Conservation (phyloP, 1,139 yeast genomes). For the Yamadazyma buinensis region DNA sequence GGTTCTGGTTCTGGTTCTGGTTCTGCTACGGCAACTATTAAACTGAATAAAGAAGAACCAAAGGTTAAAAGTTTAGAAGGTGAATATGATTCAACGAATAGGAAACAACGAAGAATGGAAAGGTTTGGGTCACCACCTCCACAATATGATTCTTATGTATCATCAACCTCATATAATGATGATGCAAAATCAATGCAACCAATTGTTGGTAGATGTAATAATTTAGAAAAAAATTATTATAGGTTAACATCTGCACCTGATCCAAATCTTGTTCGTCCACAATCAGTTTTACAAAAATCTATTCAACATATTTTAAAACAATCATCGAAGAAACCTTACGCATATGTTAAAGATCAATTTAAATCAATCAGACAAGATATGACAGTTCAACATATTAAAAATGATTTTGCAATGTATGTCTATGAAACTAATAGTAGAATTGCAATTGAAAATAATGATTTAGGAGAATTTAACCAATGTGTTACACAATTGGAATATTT, state of each 20-base stretch:
- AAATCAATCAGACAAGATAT: slow-evolving; percentile 90
- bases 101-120: slow-evolving; percentile 45
- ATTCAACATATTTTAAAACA: slow-evolving; percentile 52
- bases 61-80: not conserved
- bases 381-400: slow-evolving; percentile 85
- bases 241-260: slow-evolving; percentile 91
- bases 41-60: no score
- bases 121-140: slow-evolving; percentile 37
- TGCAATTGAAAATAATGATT: slow-evolving; percentile 77
- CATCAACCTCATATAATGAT: not conserved
- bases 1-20: no score
- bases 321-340: slow-evolving; percentile 48
- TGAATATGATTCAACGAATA: slow-evolving; percentile 32
- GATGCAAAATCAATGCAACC: slow-evolving; percentile 7
- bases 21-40: no score
- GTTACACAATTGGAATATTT: slow-evolving; percentile 72
- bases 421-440: slow-evolving; percentile 85
- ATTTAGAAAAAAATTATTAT: slow-evolving; percentile 72
- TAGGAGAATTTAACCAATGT: slow-evolving; percentile 96
- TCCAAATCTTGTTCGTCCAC: slow-evolving; percentile 79
- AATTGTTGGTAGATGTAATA: slow-evolving; percentile 55
- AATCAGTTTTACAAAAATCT: slow-evolving; percentile 55
- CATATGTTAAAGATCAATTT: slow-evolving; percentile 83
- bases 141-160: not conserved
- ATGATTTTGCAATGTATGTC: slow-evolving; percentile 71